Evolutionary conservation across 352 stramenopile species (phyloP).

Genomic region (Thraustochytrium striatum): DNA sequence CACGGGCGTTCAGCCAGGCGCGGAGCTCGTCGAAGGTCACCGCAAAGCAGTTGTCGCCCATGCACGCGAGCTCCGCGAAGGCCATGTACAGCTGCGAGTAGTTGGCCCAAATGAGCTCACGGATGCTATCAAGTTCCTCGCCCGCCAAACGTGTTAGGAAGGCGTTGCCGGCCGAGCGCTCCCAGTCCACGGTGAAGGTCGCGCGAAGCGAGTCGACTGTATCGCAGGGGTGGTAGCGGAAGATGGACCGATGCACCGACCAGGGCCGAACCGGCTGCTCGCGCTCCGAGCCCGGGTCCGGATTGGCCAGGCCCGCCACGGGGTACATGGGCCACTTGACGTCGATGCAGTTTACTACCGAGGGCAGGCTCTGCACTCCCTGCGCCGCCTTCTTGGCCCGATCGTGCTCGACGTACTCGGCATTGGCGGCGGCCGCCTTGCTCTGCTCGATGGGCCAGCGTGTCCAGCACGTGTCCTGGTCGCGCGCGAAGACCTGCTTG

Average conservation of each 20-base stretch:
- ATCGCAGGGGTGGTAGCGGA: slow-evolving; percentile 26
- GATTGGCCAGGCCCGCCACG: neutral
- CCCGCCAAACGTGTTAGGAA: neutral
- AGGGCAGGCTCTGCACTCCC: neutral
- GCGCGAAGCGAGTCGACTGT: neutral
- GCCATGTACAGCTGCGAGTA: slow-evolving; percentile 17
- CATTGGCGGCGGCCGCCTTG: neutral
- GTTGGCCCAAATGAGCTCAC: slow-evolving; percentile 33
- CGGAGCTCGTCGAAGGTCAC: slow-evolving; percentile 2
- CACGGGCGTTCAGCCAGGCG: neutral
- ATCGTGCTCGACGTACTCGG: neutral
- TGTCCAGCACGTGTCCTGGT: slow-evolving; percentile 36
- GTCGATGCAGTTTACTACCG: slow-evolving; percentile 26
- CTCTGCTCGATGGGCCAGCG: neutral
- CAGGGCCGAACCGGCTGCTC: neutral
- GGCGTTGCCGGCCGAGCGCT: neutral
- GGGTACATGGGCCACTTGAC: neutral
- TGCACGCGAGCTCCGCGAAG: slow-evolving; percentile 7
- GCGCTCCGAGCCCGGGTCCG: slow-evolving; percentile 14
- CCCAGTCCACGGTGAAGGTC: slow-evolving; percentile 31
- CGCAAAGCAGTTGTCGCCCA: slow-evolving; percentile 17
- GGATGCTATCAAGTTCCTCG: slow-evolving; percentile 3
- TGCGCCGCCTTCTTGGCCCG: neutral
- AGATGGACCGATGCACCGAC: slow-evolving; percentile 12
- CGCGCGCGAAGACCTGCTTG: slow-evolving; percentile 12